These are phyloP conservation scores for Linum lewisii DNA, from an alignment of 345 rosid species.

Conservation along the genomic window DNA sequence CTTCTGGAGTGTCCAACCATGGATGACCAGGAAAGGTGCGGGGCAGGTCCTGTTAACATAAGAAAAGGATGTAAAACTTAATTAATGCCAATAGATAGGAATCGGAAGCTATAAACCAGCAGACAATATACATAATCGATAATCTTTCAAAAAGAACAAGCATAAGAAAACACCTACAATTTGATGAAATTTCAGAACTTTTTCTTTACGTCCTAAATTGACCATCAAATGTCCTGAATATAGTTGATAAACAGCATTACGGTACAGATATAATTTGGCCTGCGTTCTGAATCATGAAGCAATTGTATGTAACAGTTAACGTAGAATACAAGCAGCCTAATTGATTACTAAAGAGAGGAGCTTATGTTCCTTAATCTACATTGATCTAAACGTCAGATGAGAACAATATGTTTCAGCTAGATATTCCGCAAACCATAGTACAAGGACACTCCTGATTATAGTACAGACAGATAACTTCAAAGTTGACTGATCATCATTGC, in stretches of 20 bases:
- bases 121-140: too few species aligned
- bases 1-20: conserved; percentile 97
- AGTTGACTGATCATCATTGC: not conserved
- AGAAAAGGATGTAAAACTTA: conserved; percentile 6
- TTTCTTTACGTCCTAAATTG: not conserved
- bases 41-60: conserved; percentile 63
- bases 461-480: not conserved
- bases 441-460: too few species aligned
- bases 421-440: not conserved
- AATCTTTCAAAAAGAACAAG: not conserved
- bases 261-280: too few species aligned
- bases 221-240: not conserved
- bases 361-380: not conserved
- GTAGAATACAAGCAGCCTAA: not conserved
- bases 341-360: not conserved
- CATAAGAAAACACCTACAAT: not conserved
- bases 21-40: conserved; percentile 99
- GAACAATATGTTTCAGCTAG: not conserved
- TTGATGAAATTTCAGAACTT: not conserved
- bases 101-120: not conserved
- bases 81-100: not conserved
- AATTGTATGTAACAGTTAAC: not conserved
- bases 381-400: not conserved
- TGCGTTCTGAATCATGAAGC: too few species aligned
- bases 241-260: conserved; percentile 5